phyloP scores from a whole-genome alignment of 208 protist species.

The Leptomonas pyrrhocoris region DNA sequence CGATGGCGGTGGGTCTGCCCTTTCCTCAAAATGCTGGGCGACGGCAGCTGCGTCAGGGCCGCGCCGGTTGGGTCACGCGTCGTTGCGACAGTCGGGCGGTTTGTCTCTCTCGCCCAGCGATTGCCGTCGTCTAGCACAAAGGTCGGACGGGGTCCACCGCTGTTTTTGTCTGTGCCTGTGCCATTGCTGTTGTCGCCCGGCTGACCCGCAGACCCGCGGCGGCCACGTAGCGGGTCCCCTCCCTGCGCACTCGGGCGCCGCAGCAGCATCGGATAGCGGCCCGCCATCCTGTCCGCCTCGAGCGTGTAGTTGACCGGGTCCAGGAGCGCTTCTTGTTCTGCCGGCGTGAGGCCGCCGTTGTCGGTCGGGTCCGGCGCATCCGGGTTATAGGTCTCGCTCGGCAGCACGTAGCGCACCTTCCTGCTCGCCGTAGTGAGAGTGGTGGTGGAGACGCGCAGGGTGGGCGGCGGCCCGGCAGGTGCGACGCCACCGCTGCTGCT shows the following conservation, averaged over 20 bases:
- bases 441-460: slow-evolving; percentile 53
- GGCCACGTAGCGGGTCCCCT: slow-evolving; percentile 15
- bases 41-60: slow-evolving; percentile 20
- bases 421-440: slow-evolving; percentile 58
- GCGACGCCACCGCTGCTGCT: neutral
- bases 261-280: slow-evolving; percentile 36
- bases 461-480: slow-evolving; percentile 2
- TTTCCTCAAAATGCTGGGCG: slow-evolving; percentile 19
- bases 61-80: slow-evolving; percentile 44
- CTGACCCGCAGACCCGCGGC: neutral
- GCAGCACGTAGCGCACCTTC: slow-evolving; percentile 58
- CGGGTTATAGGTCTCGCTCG: slow-evolving; percentile 41
- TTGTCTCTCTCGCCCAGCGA: slow-evolving; percentile 47
- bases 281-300: slow-evolving; percentile 21
- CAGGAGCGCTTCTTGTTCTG: slow-evolving; percentile 47
- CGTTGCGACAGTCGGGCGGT: slow-evolving; percentile 41
- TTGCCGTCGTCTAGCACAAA: slow-evolving; percentile 48
- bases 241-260: slow-evolving; percentile 25
- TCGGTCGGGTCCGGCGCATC: slow-evolving; percentile 44
- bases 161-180: too few relatives aligned
- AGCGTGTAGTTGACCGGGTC: slow-evolving; percentile 44
- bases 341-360: slow-evolving; percentile 25
- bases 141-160: slow-evolving; percentile 20
- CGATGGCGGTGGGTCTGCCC: neutral
- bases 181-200: neutral